These are phyloP conservation scores for Candida multigemmis DNA, from an alignment of 805 yeast genomes.

Conservation along the genomic window DNA sequence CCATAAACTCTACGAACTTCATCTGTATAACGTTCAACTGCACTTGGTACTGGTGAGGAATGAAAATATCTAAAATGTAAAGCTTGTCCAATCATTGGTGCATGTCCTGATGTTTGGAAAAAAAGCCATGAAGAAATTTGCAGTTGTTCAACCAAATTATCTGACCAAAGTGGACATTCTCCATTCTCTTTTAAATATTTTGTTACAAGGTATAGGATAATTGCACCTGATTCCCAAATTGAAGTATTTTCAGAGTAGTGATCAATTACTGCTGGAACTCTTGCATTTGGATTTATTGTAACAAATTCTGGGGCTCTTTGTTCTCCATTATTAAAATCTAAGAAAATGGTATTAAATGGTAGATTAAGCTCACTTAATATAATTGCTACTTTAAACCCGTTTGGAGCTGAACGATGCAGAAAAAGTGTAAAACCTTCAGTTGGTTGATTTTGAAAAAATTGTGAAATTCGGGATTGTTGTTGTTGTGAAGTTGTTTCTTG, in stretches of 20 bases:
- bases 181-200: slow-evolving; percentile 56
- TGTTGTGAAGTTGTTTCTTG: slow-evolving; percentile 27
- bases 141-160: slow-evolving; percentile 67
- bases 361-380: slow-evolving; percentile 76
- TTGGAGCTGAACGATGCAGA: slow-evolving; percentile 83
- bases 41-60: slow-evolving; percentile 74
- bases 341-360: slow-evolving; percentile 69
- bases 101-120: slow-evolving; percentile 94
- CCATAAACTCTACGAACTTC: slow-evolving; percentile 92
- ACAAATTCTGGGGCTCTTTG: slow-evolving; percentile 92
- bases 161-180: slow-evolving; percentile 71
- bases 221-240: slow-evolving; percentile 94
- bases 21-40: slow-evolving; percentile 83
- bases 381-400: slow-evolving; percentile 93
- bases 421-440: slow-evolving; percentile 76
- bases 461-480: slow-evolving; percentile 51
- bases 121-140: slow-evolving; percentile 85
- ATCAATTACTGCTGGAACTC: slow-evolving; percentile 91
- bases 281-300: slow-evolving; percentile 89
- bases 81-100: slow-evolving; percentile 98
- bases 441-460: slow-evolving; percentile 71
- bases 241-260: slow-evolving; percentile 73
- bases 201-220: slow-evolving; percentile 72
- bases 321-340: slow-evolving; percentile 84
- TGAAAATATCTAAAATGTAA: slow-evolving; percentile 90